Evolutionary conservation across 2,329 filamentous ascomycete genomes (phyloP).

Genomic region (Pyricularia grisea): DNA sequence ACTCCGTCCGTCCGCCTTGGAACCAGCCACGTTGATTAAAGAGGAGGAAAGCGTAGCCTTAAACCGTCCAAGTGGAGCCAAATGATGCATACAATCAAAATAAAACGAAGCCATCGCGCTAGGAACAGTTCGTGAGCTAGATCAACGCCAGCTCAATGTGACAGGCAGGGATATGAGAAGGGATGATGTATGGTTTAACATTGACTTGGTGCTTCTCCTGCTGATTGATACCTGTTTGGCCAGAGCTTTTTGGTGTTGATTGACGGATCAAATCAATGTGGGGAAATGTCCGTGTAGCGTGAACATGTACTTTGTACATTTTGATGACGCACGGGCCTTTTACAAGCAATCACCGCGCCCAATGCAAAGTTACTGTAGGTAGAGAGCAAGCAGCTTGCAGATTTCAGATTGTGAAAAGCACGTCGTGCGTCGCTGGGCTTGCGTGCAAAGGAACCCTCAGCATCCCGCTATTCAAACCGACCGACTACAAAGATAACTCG

Average conservation of each 20-base stretch:
- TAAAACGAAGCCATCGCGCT: not conserved
- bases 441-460: not conserved
- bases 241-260: not conserved
- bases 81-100: not conserved
- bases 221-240: not conserved
- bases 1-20: not conserved
- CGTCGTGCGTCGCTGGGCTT: not conserved
- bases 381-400: not conserved
- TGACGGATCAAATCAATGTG: not conserved
- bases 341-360: not conserved
- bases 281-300: not conserved
- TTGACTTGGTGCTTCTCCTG: not conserved
- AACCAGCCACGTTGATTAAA: not conserved
- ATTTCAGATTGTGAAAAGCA: not conserved
- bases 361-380: not conserved
- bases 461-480: not conserved
- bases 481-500: not conserved
- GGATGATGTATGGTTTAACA: not conserved
- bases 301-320: not conserved
- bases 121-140: not conserved
- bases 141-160: not conserved
- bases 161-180: not conserved
- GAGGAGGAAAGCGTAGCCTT: not conserved
- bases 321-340: not conserved
- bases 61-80: not conserved